Evolutionary conservation across 352 stramenopile genomes (phyloP), one percentile per base, ranked within the genome.

Genomic region (Peronospora destructor): DNA sequence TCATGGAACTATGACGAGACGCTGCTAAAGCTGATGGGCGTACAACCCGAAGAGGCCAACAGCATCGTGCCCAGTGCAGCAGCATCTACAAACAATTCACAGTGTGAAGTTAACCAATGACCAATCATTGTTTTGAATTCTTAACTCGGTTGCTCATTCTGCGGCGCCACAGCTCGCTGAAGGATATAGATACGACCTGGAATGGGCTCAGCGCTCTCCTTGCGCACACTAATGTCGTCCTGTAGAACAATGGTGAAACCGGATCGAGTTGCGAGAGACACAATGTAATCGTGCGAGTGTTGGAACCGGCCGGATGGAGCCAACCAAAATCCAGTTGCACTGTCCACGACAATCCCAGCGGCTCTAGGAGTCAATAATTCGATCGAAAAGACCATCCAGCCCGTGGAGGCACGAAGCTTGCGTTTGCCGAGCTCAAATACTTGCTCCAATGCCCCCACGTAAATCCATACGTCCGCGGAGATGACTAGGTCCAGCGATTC

Each of bases 401-500:
- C 68, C 0, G 42, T 63, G 5, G 26, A 29, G 0, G 54, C 21
- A 36, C 57, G 51, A 9, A 91, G 65, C 47, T 85, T 84, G 6
- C 51, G 61, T 8, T 52, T 52, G 39, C 63, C 73, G 7, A 84
- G 21, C 3, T 48, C 41, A 30, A 89, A 88, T 16, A 88, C 76
- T 30, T 71, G 38, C 12, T 86, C 76, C 14, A 91, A 56, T 4
- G 61, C 73, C 8, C 80, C 80, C n/a, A 91, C 77, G 40, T 91
- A 91, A 53, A 91, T 91, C 80, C 80, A 91, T n/a, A 91, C 80
- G 45, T 91, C 80, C 13, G 77, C 80, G 0, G 80, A 83, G 35
- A 91, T 73, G 23, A 91, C 59, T 8, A 91, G 61, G 36, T 89
- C 64, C 23, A 89, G 50, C 10, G 64, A 71, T 19, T 26, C 52